Base-by-base conservation (phyloP, 345 rosid species). In the Carallia pectinifolia region DNA sequence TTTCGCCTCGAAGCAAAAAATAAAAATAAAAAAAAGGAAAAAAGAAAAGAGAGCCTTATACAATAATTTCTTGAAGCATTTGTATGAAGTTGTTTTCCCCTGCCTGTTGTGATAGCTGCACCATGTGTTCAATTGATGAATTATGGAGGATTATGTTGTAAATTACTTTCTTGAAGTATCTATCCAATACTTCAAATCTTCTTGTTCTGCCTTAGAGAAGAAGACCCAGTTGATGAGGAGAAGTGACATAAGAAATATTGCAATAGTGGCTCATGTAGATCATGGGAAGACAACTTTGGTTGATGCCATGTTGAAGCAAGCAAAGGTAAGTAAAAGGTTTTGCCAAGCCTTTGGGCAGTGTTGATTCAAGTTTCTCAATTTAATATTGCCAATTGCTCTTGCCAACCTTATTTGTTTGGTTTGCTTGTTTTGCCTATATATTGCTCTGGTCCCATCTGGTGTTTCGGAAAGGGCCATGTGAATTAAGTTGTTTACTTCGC, bases 281-380 rank as follows among this genome's bases (percentile, higher is more conserved):
- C 98, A 94, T 71, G 98, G 98, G 2, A 94, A 94, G 84, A 94
- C 98, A 2, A 94, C 98, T 76, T 76, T 94, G 85, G 97, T 94
- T 55, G 98, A 94, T 79, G 82, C 98, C n/a, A 91, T 94, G 98
- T 84, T 94, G 69, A 86, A 72, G 82, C 98, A 94, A 81, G 85
- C 98, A 27, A 91, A 94, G 96, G 98, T 90, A 79, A 71, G 4
- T 13, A 10, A 27, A 27, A 56, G 15, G 31, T 56, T 27, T 30
- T 56, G 30, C 60, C 27, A 23, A 56, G 29, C 60, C 31, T 9
- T 56, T 8, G 15, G 60, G 60, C 16, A 0, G 5, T 56, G 31
- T 56, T 9, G 29, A 30, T 56, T 56, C 17, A 56, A 27, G 50
- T 56, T 27, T 27, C 27, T 56, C 31, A 30, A 12, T 56, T 15